A percentile compares a stretch with the other conserved stretches of the same genome.
phyloP scores from a whole-genome alignment of 176 grass and related monocot species.

The Stipa capillata region DNA sequence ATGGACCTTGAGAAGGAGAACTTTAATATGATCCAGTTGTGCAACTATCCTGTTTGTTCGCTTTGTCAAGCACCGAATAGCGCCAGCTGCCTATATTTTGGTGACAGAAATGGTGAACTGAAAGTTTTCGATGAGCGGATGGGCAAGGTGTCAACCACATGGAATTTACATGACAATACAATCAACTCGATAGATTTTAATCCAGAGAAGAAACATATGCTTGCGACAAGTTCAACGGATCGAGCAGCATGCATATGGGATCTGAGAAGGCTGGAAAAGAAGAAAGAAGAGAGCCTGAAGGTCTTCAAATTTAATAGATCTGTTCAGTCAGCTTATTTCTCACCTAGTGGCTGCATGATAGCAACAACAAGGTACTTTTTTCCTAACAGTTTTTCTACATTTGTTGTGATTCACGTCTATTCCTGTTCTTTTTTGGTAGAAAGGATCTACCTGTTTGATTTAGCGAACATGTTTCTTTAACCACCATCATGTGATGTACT shows the following conservation, averaged over 20 bases:
- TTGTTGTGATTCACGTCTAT: background rate
- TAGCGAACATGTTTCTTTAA: background rate
- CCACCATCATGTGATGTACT: background rate
- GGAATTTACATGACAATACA: constrained; percentile 46
- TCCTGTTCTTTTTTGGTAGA: background rate
- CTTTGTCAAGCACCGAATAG: constrained; percentile 47
- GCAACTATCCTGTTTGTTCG: constrained; percentile 46
- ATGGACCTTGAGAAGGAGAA: constrained; percentile 73
- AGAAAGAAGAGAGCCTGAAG: constrained; percentile 34
- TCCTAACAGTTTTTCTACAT: background rate
- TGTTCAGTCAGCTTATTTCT: constrained; percentile 86
- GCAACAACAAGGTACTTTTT: constrained; percentile 73
- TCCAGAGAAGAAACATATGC: constrained; percentile 43
- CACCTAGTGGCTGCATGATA: constrained; percentile 55
- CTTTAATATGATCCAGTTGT: constrained; percentile 48
- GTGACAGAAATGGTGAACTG: constrained; percentile 33
- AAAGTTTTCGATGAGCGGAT: constrained; percentile 58
- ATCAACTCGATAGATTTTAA: constrained; percentile 80
- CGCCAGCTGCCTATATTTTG: constrained; percentile 52
- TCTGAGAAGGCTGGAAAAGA: constrained; percentile 51
- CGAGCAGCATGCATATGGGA: constrained; percentile 61
- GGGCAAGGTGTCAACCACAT: constrained; percentile 43
- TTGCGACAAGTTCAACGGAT: constrained; percentile 76
- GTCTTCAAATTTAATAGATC: constrained; percentile 32
- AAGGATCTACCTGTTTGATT: constrained; percentile 1